Evolutionary conservation across 1,284 basidiomycete genomes (phyloP), one percentile per base, ranked within the genome.

Genomic region (Cutaneotrichosporon sp.): DNA sequence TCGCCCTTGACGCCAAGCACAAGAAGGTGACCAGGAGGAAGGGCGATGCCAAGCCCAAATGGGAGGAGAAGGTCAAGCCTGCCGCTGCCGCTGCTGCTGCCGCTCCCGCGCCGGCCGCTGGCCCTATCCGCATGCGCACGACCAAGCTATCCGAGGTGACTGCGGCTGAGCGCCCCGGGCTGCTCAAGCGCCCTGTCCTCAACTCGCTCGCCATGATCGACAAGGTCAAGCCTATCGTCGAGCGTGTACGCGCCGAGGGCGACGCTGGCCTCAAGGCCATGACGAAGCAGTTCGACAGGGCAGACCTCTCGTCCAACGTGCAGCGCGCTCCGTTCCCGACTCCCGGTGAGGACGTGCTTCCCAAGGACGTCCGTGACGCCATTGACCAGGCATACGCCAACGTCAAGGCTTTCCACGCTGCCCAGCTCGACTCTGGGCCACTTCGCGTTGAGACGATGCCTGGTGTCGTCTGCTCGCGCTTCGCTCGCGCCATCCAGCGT

Each of bases 361-460:
- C 86, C 30, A 80, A 81, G 21, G 81, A 83, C 34, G 89, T 98
- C 65, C 88, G 87, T 69, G 81, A 83, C 52, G 94, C 97, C 26
- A 97, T 99, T 77, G 91, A 98, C 76, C 83, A 86, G 64, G 97
- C 97, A 2, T 99, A 99, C 77, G 83, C 84, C 66, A 99, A 99
- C 78, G 91, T 99, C 77, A 86, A 85, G 80, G 89, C 88, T 72
- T 97, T 97, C 86, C 94, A 97, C 79, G 85, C 85, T 38, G 91
- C 92, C 5, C 94, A 97, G 81, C 83, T 87, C 21, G 88, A 89
- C 65, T 84, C 84, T 55, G 84, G 86, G 42, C 83, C 88, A 26
- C 84, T 99, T 53, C 85, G 87, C 11, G 91, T 99, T 16, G 93
- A 98, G 81, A 99, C 97, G 8, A 98, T 95, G 92, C 94, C 96